These are phyloP conservation scores for Apiospora sp. DNA, from an alignment of 2,329 filamentous ascomycete genomes.

Conservation along the genomic window DNA sequence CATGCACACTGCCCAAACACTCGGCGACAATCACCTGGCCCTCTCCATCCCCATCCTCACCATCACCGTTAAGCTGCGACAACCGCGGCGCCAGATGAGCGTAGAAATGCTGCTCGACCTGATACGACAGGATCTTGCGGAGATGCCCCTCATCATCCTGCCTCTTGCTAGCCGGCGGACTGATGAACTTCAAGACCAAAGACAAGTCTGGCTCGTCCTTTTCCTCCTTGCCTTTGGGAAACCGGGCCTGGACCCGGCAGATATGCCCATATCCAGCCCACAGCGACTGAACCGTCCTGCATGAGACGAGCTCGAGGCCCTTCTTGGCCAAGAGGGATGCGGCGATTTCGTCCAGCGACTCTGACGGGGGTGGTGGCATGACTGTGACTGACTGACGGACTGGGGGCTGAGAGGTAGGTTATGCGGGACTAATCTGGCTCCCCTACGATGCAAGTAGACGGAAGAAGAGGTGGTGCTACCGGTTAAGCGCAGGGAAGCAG, in stretches of 20 bases:
- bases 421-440: not conserved
- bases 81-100: constrained; percentile 60
- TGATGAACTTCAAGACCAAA: constrained; percentile 68
- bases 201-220: constrained; percentile 38
- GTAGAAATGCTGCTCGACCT: constrained; percentile 74
- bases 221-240: constrained; percentile 30
- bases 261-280: constrained; percentile 65
- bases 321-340: constrained; percentile 25
- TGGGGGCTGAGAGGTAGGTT: too few relatives aligned
- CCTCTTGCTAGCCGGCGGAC: constrained; percentile 50
- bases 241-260: constrained; percentile 58
- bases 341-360: constrained; percentile 24
- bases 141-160: constrained; percentile 66
- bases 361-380: not conserved
- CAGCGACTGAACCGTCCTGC: constrained; percentile 50
- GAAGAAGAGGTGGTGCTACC: not conserved
- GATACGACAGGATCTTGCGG: constrained; percentile 72
- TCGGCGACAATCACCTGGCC: constrained; percentile 52
- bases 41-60: constrained; percentile 36
- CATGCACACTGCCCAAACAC: constrained; percentile 48
- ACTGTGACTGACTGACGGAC: not conserved
- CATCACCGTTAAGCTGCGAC: constrained; percentile 30
- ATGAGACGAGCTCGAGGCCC: constrained; percentile 48
- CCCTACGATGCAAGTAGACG: not conserved
- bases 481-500: not conserved